phyloP scores from a whole-genome alignment of 2,329 filamentous ascomycete genomes.

The Ilyonectria mors-panacis region DNA sequence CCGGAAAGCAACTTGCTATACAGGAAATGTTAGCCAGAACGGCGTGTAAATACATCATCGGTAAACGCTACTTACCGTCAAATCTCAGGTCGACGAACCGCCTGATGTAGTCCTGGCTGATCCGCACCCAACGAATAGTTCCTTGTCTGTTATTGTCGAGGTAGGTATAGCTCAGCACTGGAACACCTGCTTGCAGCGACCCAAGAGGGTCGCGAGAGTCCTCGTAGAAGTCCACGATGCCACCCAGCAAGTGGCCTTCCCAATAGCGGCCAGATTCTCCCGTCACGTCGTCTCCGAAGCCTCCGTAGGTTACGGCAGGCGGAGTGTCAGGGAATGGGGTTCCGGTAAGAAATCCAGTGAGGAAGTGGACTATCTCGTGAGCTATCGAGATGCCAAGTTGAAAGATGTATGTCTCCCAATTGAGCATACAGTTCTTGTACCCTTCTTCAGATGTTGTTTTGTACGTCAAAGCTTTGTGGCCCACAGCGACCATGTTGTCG shows the following conservation, averaged over 20 bases:
- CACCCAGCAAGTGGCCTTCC: slow-evolving; percentile 9
- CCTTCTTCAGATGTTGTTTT: slow-evolving; percentile 1
- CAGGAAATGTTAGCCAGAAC: no score
- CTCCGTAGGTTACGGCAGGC: neutral
- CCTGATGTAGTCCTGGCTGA: no score
- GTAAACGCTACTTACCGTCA: neutral
- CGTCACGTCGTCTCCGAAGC: neutral
- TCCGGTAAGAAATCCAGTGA: slow-evolving; percentile 16
- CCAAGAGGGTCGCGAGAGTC: neutral
- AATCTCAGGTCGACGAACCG: no score
- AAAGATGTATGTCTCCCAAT: slow-evolving; percentile 17
- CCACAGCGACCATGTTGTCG: slow-evolving; percentile 13
- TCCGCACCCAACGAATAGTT: no score
- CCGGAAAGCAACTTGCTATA: no score
- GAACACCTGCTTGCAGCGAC: slow-evolving; percentile 1
- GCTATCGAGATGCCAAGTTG: slow-evolving; percentile 14
- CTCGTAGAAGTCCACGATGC: slow-evolving; percentile 10
- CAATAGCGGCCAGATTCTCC: slow-evolving; percentile 21
- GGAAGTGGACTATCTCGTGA: slow-evolving; percentile 11
- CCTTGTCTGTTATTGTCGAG: no score
- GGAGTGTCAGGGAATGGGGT: neutral
- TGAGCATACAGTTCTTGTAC: slow-evolving; percentile 12
- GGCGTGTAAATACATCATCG: no score
- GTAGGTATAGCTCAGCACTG: neutral
- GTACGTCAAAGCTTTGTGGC: neutral